Base-by-base conservation (phyloP, 805 yeast genomes). In the Saccharomycopsis olivae region DNA sequence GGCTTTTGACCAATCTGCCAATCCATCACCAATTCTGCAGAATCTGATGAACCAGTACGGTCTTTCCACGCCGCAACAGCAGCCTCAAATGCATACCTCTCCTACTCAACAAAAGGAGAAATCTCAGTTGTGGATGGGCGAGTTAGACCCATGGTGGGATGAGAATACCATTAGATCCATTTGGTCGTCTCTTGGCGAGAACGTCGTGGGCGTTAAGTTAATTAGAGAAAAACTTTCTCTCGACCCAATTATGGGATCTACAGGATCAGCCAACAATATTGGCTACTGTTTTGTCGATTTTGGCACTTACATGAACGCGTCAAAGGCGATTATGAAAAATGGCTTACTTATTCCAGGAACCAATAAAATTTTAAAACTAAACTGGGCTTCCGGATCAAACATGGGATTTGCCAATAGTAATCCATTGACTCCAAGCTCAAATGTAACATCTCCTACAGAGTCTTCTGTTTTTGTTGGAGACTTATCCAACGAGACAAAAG, bases 271-370 rank as follows among this genome's bases (percentile, higher is more conserved):
- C 53, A 5, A 46, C 46, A 75, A 74, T 51, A 73, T 79, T 13
- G 87, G 86, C 17, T 88, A 86, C 58, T 83, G 95, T 56, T 87
- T 87, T 58, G 73, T 87, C 27, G 82, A 81, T 37, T 87, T 87
- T 56, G 66, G 76, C 20, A 65, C 66, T 38, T 63, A 67, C 38
- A 70, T 69, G 15, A 70, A 71, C 25, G 89, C 92, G 0, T 62
- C 75, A 2, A 66, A 66, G 33, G 94, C 94, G 1, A 54, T 85
- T 29, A 60, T 68, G 39, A 68, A 73, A 40, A 80, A 83, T 56
- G 94, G 95, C 2, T 60, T 69, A 30, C 67, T 66, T 8, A 72
- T 88, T 29, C 92, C 94, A 11, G 68, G 76, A 14, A 62, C 74
- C 24, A 65, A 69, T 47, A 71, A 70, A 38, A 55, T 58, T 28